Conservation (phyloP, 768 basidiomycete species). For the Kwoniella sp. region DNA sequence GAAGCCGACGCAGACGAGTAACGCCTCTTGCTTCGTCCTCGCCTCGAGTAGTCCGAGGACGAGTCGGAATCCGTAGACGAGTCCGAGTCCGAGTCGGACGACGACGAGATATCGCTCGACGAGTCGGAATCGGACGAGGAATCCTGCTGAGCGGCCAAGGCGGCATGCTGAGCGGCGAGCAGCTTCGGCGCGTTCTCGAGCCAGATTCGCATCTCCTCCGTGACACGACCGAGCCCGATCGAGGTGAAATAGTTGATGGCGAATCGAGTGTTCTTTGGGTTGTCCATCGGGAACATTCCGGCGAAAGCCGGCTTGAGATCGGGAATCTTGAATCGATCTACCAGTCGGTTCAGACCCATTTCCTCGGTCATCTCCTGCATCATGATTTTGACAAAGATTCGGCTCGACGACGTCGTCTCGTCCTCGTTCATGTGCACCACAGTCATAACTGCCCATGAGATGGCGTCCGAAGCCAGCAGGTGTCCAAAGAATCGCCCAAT, state of each 20-base stretch:
- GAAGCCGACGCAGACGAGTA: slow-evolving; percentile 6
- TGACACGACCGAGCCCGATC: slow-evolving; percentile 80
- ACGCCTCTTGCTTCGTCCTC: slow-evolving; percentile 18
- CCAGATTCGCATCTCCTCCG: slow-evolving; percentile 95
- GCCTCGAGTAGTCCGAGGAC: slow-evolving; percentile 50
- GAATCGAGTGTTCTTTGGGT: slow-evolving; percentile 87
- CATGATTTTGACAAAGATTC: slow-evolving; percentile 97
- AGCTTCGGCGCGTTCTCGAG: slow-evolving; percentile 92
- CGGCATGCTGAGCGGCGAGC: slow-evolving; percentile 86
- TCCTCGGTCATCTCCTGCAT: slow-evolving; percentile 91
- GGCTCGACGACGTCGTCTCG: slow-evolving; percentile 88
- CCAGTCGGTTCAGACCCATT: slow-evolving; percentile 81
- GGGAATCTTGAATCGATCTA: slow-evolving; percentile 83
- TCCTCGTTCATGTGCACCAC: slow-evolving; percentile 93
- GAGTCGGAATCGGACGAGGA: slow-evolving; percentile 32
- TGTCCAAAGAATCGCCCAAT: slow-evolving; percentile 97
- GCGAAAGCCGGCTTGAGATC: slow-evolving; percentile 67
- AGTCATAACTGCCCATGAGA: slow-evolving; percentile 82
- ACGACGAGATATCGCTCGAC: slow-evolving; percentile 31
- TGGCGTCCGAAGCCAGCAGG: slow-evolving; percentile 73
- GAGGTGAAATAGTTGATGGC: slow-evolving; percentile 98
- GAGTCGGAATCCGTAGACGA: slow-evolving; percentile 49
- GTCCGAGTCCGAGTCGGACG: slow-evolving; percentile 52
- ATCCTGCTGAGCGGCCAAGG: slow-evolving; percentile 61
- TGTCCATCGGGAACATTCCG: slow-evolving; percentile 91